Conservation (phyloP, 306 rosid species). For the Ormosia emarginata region DNA sequence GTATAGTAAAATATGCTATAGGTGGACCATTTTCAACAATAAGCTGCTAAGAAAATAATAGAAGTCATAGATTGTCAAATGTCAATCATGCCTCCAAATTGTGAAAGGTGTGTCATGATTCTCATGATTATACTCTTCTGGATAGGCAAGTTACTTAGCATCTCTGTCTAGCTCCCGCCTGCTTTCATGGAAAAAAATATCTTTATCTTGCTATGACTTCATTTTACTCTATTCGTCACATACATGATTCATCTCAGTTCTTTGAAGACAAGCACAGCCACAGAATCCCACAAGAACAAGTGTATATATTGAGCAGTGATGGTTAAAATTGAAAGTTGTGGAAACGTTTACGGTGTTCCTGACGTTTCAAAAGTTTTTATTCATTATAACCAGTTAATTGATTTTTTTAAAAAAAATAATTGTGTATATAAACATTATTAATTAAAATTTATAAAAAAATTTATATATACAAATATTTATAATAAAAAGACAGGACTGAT, state of each 20-base stretch:
- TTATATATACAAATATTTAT: too few species aligned
- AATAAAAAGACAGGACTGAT: too few species aligned
- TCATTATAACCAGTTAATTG: too few species aligned
- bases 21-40: background rate
- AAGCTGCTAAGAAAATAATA: background rate
- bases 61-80: background rate
- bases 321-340: constrained; percentile 19
- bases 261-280: constrained; percentile 1
- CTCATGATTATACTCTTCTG: background rate
- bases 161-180: background rate
- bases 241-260: background rate
- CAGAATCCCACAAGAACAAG: background rate
- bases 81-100: background rate
- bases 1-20: background rate
- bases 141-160: background rate
- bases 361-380: too few species aligned
- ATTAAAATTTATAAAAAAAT: too few species aligned
- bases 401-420: too few species aligned
- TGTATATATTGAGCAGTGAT: constrained; percentile 7
- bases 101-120: background rate
- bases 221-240: background rate
- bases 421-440: too few species aligned
- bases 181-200: background rate
- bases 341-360: too few species aligned
- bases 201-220: background rate